Percentiles rank a stretch among this genome's conserved stretches.
phyloP scores from a whole-genome alignment of 768 basidiomycete species.

The Termitomyces eurrhizus region DNA sequence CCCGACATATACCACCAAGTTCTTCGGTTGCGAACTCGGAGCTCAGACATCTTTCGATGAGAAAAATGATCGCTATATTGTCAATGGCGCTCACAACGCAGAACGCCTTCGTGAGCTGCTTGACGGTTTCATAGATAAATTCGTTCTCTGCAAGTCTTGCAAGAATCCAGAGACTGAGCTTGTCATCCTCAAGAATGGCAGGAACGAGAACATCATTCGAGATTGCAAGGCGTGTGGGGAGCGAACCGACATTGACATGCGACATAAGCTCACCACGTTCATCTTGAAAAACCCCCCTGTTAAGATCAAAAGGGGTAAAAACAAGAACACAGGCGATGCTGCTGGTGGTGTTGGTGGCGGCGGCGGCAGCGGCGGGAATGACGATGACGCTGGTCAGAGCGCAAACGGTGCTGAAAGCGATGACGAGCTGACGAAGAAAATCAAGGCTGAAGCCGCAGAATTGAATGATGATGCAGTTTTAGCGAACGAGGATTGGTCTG shows the following conservation, averaged over 20 bases:
- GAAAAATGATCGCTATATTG: slow-evolving; percentile 96
- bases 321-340: slow-evolving; percentile 40
- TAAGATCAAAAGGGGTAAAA: slow-evolving; percentile 73
- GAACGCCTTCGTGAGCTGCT: slow-evolving; percentile 91
- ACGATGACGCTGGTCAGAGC: slow-evolving; percentile 38
- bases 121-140: slow-evolving; percentile 97
- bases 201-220: slow-evolving; percentile 80
- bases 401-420: slow-evolving; percentile 72
- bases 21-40: slow-evolving; percentile 97
- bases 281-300: slow-evolving; percentile 97
- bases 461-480: slow-evolving; percentile 60
- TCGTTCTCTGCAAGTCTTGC: slow-evolving; percentile 94
- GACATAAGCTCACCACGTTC: slow-evolving; percentile 94
- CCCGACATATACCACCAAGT: slow-evolving; percentile 96
- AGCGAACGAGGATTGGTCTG: slow-evolving; percentile 81
- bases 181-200: slow-evolving; percentile 79
- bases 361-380: slow-evolving; percentile 28
- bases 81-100: slow-evolving; percentile 95
- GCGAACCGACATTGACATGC: slow-evolving; percentile 89
- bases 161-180: slow-evolving; percentile 99
- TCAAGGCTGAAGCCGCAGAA: slow-evolving; percentile 85
- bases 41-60: slow-evolving; percentile 97
- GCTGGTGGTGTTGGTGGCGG: slow-evolving; percentile 22
- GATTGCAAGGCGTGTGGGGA: slow-evolving; percentile 99
- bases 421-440: slow-evolving; percentile 85